phyloP scores from a whole-genome alignment of 2,329 filamentous ascomycete genomes.

The Alternaria sp. region DNA sequence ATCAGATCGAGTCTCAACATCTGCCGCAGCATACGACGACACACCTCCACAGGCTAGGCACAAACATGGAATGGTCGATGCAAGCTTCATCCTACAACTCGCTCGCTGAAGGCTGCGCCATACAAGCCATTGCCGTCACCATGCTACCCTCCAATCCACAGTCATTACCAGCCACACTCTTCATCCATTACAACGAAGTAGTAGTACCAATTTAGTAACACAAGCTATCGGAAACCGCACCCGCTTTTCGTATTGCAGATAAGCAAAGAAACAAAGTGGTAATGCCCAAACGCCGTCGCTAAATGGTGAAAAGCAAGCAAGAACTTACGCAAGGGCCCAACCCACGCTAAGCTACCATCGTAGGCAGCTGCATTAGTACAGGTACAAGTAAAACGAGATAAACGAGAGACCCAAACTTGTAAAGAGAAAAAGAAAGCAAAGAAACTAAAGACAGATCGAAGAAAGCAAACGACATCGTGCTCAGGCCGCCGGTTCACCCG shows the following conservation, averaged over 20 bases:
- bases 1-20: neutral
- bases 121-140: no score
- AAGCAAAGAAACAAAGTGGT: neutral
- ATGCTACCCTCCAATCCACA: neutral
- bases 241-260: neutral
- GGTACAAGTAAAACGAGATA: slow-evolving; percentile 1
- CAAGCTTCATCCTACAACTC: neutral
- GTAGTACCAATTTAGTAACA: slow-evolving; percentile 14
- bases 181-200: slow-evolving; percentile 11
- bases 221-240: neutral
- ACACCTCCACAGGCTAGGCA: no score
- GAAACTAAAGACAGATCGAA: neutral
- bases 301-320: slow-evolving; percentile 15
- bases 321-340: neutral
- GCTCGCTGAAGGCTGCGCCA: neutral
- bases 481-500: neutral
- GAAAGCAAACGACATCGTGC: neutral
- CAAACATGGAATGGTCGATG: neutral
- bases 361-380: slow-evolving; percentile 9
- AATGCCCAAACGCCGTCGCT: slow-evolving; percentile 37
- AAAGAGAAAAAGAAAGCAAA: neutral
- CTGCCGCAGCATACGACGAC: neutral
- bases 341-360: slow-evolving; percentile 11
- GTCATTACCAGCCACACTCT: neutral
- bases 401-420: neutral